A percentile compares a stretch with the other conserved stretches of the same genome.
These are phyloP conservation scores for Schizonepeta tenuifolia DNA, from an alignment of 257 asterid species.

Conservation along the genomic window DNA sequence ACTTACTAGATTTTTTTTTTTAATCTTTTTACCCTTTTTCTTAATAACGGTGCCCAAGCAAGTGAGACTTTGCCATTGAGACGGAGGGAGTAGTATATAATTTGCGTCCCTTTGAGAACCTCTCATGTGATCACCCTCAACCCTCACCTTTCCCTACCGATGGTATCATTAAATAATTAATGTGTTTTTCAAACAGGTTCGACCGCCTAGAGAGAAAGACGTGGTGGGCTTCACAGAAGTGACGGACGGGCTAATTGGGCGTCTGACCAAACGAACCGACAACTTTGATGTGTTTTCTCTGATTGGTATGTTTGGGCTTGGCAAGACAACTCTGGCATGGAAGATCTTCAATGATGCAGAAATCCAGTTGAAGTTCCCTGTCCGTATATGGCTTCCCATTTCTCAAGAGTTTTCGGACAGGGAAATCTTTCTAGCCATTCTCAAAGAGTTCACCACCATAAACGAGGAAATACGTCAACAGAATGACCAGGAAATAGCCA, in stretches of 20 bases:
- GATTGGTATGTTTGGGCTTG: slow-evolving; percentile 54
- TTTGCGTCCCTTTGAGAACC: no score
- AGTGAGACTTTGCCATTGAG: no score
- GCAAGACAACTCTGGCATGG: slow-evolving; percentile 48
- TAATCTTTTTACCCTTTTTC: no score
- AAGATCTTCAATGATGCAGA: slow-evolving; percentile 15
- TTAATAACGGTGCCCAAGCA: no score
- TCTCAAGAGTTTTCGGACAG: slow-evolving; percentile 39
- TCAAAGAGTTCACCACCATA: slow-evolving; percentile 22
- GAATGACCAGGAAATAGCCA: slow-evolving; percentile 19
- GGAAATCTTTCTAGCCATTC: slow-evolving; percentile 28
- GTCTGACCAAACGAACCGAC: slow-evolving; percentile 32
- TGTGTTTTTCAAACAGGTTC: slow-evolving; percentile 17
- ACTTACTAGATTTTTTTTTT: no score
- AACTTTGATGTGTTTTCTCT: slow-evolving; percentile 39
- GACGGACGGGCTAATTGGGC: slow-evolving; percentile 28
- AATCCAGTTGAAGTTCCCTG: slow-evolving; percentile 34
- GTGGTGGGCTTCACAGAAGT: slow-evolving; percentile 51
- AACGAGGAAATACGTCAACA: slow-evolving; percentile 16
- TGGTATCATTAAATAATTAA: no score
- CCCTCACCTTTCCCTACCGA: no score
- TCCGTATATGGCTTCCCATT: slow-evolving; percentile 40
- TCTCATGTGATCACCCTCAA: no score
- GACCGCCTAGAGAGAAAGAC: slow-evolving; percentile 33
- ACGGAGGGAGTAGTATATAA: no score